phyloP scores from a whole-genome alignment of 2,329 filamentous ascomycete species.

The Claviceps quebecensis region DNA sequence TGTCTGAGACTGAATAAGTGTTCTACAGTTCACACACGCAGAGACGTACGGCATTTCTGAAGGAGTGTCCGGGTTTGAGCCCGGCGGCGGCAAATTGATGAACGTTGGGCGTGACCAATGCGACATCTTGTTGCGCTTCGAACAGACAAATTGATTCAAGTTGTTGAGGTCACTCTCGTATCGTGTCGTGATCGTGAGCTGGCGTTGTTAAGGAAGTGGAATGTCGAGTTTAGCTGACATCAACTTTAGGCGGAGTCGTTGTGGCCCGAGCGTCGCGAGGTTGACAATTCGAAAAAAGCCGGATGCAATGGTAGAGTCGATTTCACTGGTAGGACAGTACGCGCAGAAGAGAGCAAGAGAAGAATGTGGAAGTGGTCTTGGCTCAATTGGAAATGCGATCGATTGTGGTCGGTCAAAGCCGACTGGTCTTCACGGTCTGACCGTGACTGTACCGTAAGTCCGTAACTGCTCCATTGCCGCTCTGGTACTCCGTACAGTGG shows the following conservation, averaged over 20 bases:
- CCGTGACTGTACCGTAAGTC: neutral
- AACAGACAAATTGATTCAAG: neutral
- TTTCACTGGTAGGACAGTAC: neutral
- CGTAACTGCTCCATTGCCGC: neutral
- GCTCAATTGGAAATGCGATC: neutral
- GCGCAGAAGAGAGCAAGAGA: neutral
- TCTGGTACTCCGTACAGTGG: neutral
- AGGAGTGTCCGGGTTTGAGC: constrained; percentile 72
- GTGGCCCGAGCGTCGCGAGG: neutral
- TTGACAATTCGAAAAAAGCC: neutral
- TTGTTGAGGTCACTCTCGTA: too few species aligned
- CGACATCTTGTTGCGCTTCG: constrained; percentile 17
- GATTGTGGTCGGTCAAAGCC: neutral
- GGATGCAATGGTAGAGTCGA: neutral
- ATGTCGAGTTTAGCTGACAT: too few species aligned
- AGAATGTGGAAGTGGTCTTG: neutral
- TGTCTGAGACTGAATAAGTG: neutral
- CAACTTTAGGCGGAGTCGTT: too few species aligned
- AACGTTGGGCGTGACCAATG: constrained; percentile 45
- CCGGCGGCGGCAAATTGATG: constrained; percentile 72
- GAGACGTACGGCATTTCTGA: constrained; percentile 70
- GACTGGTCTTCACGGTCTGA: neutral
- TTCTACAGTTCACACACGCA: neutral
- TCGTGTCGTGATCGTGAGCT: too few species aligned
- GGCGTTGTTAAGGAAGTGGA: too few species aligned